Evolutionary conservation across 257 asterid species (phyloP).

Genomic region (Solanum bulbocastanum): DNA sequence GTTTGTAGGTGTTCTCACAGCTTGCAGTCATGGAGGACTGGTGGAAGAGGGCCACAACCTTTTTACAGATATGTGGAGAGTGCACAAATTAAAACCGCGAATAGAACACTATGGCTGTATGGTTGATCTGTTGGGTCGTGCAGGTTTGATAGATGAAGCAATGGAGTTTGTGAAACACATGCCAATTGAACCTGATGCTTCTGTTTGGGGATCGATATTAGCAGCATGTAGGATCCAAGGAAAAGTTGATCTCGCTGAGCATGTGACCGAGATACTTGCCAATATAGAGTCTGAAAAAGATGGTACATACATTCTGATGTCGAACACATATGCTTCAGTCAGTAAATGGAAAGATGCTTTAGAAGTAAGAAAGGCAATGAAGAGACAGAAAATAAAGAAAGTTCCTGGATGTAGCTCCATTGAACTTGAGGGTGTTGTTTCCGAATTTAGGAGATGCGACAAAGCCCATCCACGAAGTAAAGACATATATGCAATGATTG

Average conservation of each 20-base stretch:
- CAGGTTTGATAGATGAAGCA: constrained; percentile 22
- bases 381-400: constrained; percentile 15
- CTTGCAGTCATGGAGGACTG: constrained; percentile 25
- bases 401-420: constrained; percentile 35
- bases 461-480: constrained; percentile 16
- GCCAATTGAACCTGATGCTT: constrained; percentile 21
- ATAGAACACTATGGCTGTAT: constrained; percentile 30
- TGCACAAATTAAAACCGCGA: constrained; percentile 19
- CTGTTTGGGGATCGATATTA: constrained; percentile 19
- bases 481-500: constrained; percentile 4
- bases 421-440: constrained; percentile 27
- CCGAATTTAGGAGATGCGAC: constrained; percentile 22
- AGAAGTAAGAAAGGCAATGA: constrained; percentile 14
- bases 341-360: constrained; percentile 19
- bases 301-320: constrained; percentile 21
- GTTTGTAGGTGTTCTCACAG: constrained; percentile 24
- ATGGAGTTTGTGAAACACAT: constrained; percentile 9
- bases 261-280: constrained; percentile 9
- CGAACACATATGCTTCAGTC: constrained; percentile 26
- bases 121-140: constrained; percentile 28
- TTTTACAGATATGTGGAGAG: constrained; percentile 18
- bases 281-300: constrained; percentile 8
- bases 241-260: constrained; percentile 21
- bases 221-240: constrained; percentile 30
- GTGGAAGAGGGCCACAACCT: constrained; percentile 16